Evolutionary conservation across 177 flowering plant genomes (phyloP), one percentile per base, ranked within the genome.

Genomic region (Vitis hybrid): DNA sequence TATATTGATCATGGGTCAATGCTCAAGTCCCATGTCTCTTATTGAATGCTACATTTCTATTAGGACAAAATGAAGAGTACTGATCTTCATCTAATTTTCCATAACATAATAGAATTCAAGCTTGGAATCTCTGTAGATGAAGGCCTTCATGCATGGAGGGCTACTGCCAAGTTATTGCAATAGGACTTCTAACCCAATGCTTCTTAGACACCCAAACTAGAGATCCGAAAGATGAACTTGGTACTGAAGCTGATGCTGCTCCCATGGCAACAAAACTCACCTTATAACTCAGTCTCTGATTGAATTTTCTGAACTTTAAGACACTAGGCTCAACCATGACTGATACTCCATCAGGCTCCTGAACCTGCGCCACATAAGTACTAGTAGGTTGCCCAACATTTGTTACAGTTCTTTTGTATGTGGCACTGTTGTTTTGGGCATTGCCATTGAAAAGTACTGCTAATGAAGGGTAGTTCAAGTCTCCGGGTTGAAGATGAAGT

Each of bases 401-500:
- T 12, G 89, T 87, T 64, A 82, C 81, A 1, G 84, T 85, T 77
- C 92, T 84, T 60, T 29, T 73, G 70, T 74, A 76, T 16, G 78
- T 75, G 2, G 69, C 39, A 1, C 75, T 79, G 1, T 1, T 2
- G 51, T 75, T 84, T 2, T 8, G 50, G 7, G 65, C 60, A 45
- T 64, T 66, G 2, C 31, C 15, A 1, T 65, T 51, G 53, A 89
- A 76, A n/a, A 39, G 69, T 56, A 87, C 76, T 8, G 94, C 83
- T 31, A 87, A 86, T 26, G 94, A 84, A 64, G 92, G 90, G 75
- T 87, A 87, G 69, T 89, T 90, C 75, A 87, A 66, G 73, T 90
- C 82, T 1, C 85, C 83, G 0, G 81, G 75, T 6, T 66, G 80
- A 33, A 68, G 60, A n/a, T 7, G 45, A 39, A 5, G 63, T 65